Evolutionary conservation across 2,329 filamentous ascomycete species (phyloP).

Genomic region (Pseudocercospora cruenta): DNA sequence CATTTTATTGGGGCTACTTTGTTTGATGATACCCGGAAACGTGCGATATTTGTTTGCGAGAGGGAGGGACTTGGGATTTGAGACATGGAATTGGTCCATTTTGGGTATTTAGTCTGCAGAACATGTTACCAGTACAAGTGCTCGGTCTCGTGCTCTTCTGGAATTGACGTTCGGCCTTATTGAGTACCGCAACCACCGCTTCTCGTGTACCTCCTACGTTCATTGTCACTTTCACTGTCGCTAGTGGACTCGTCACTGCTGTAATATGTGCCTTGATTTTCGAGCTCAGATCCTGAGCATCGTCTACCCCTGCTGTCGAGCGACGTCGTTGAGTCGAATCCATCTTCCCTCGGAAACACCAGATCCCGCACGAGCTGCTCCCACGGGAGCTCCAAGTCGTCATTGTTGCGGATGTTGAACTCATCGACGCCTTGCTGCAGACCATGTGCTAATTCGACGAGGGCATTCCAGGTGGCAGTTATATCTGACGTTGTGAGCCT

Average conservation of each 20-base stretch:
- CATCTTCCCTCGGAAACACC: too few species aligned
- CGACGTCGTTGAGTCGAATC: too few species aligned
- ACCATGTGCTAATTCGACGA: not conserved
- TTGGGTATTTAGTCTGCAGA: too few species aligned
- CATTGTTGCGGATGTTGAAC: not conserved
- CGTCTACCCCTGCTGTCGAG: not conserved
- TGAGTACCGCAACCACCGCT: not conserved
- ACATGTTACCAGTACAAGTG: too few species aligned
- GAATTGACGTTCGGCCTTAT: not conserved
- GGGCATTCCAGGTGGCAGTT: not conserved
- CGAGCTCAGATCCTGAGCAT: not conserved
- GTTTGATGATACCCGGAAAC: constrained; percentile 29
- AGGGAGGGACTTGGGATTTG: constrained; percentile 14
- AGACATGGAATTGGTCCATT: not conserved
- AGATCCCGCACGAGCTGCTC: not conserved
- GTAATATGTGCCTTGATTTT: not conserved
- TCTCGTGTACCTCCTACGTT: not conserved
- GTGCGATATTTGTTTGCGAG: constrained; percentile 29
- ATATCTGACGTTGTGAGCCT: not conserved
- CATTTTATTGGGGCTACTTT: constrained; percentile 36
- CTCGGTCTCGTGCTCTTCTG: too few species aligned
- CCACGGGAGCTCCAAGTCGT: not conserved
- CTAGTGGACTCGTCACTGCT: not conserved
- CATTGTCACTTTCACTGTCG: not conserved
- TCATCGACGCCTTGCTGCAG: not conserved